Base-by-base conservation (phyloP, 306 rosid genomes). In the Prunus persica region DNA sequence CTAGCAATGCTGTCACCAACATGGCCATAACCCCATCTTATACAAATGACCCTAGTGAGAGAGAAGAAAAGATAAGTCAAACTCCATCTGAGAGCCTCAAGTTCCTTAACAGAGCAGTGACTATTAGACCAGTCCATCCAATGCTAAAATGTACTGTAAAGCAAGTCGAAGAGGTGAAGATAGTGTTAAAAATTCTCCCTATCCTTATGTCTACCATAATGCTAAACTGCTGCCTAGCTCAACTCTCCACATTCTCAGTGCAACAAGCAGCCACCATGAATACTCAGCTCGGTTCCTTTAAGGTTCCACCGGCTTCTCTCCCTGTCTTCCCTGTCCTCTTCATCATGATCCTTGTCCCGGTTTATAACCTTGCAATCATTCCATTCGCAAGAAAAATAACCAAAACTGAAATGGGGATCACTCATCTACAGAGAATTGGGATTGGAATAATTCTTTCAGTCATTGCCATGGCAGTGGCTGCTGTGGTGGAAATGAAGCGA, bases 231-330 rank as follows among this genome's bases (percentile, higher is more conserved):
- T 91, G 96, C 77, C 87, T 93, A 10, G 98, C 98, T 49, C 98
- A 93, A 38, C 90, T 91, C 67, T 91, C 97, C 15, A 93, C 97
- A 20, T 91, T 93, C 61, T 93, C 93, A 25, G 89, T 91, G 25
- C 91, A 93, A 80, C 98, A 94, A 70, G 91, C 98, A 47, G 82
- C 94, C 60, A 91, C 96, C 0, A 91, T 88, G 98, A 63, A 90
- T 66, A 89, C 96, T 18, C 85, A 80, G 50, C 80, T 94, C 27
- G 93, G 91, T 19, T 69, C 91, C 77, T 71, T 88, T 58, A 88
- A 81, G 73, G 79, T 94, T 78, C 96, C 98, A 6, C 96, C 98
- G 19, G 97, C 98, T 20, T 91, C 98, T 24, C 89, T 88, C 24
- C 96, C 97, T 0, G 76, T 89, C 25, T 87, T 94, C 78, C 93